Percentiles rank a stretch among this genome's conserved stretches.
Conservation (phyloP, 768 basidiomycete species). For the Mycena haematopus region DNA sequence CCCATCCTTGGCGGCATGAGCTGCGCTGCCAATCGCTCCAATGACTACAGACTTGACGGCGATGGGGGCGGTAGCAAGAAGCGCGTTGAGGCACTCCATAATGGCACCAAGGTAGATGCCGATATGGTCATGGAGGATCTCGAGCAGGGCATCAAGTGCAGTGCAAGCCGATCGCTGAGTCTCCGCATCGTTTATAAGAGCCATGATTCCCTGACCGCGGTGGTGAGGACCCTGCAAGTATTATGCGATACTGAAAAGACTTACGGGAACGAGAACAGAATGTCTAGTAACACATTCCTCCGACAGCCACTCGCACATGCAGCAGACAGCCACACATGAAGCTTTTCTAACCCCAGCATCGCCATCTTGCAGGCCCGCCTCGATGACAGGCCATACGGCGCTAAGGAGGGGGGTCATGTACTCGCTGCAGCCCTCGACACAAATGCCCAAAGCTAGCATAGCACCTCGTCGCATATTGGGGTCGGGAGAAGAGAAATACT, state of each 20-base stretch:
- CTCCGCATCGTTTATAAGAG: slow-evolving; percentile 81
- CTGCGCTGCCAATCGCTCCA: slow-evolving; percentile 97
- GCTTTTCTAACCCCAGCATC: slow-evolving; percentile 92
- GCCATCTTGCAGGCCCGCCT: slow-evolving; percentile 82
- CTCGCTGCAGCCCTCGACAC: slow-evolving; percentile 97
- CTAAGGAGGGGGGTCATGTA: slow-evolving; percentile 93
- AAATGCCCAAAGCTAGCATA: slow-evolving; percentile 93
- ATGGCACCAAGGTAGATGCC: slow-evolving; percentile 91
- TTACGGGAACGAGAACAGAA: slow-evolving; percentile 81
- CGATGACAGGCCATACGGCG: slow-evolving; percentile 93
- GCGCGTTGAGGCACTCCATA: slow-evolving; percentile 90
- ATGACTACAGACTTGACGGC: slow-evolving; percentile 93
- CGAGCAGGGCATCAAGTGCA: slow-evolving; percentile 94
- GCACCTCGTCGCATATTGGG: slow-evolving; percentile 86
- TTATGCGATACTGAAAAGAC: slow-evolving; percentile 35
- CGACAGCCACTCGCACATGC: slow-evolving; percentile 96
- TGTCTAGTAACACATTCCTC: slow-evolving; percentile 91
- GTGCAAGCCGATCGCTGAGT: slow-evolving; percentile 96
- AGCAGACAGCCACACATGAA: slow-evolving; percentile 94
- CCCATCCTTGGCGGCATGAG: slow-evolving; percentile 90
- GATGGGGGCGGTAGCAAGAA: slow-evolving; percentile 88
- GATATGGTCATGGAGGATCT: slow-evolving; percentile 90
- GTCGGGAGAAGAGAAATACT: slow-evolving; percentile 85
- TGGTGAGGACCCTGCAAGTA: slow-evolving; percentile 10
- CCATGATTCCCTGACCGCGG: slow-evolving; percentile 77